phyloP scores from a whole-genome alignment of 331 rosid species.

The Quercus lobata region DNA sequence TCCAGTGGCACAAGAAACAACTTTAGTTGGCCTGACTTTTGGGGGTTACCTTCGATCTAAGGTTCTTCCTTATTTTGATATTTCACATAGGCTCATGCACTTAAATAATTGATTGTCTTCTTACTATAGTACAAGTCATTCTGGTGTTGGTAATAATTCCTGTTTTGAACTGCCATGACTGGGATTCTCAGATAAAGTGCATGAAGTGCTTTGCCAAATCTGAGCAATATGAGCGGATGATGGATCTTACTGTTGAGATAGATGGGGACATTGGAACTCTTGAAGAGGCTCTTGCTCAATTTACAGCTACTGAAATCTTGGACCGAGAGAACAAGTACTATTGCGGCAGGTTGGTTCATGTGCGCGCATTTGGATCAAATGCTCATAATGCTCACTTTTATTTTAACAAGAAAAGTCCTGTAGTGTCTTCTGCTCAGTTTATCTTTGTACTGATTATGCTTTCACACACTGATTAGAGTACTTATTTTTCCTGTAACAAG shows the following conservation, averaged over 20 bases:
- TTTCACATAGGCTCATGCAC: constrained; percentile 4
- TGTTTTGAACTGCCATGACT: constrained; percentile 24
- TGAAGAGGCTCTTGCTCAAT: constrained; percentile 86
- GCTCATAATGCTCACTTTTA: neutral
- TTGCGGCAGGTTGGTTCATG: constrained; percentile 65
- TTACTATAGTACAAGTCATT: neutral
- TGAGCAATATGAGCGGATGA: constrained; percentile 74
- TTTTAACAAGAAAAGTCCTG: neutral
- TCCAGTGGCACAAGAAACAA: constrained; percentile 79
- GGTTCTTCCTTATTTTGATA: constrained; percentile 36
- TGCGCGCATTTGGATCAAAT: neutral
- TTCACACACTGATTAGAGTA: neutral
- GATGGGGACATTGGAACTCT: constrained; percentile 80
- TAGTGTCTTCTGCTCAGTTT: neutral
- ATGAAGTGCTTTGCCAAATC: constrained; percentile 72
- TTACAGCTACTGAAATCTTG: constrained; percentile 78
- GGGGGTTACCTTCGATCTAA: constrained; percentile 84
- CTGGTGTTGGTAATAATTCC: neutral
- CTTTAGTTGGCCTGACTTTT: constrained; percentile 71
- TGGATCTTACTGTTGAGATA: constrained; percentile 87
- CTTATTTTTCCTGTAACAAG: neutral
- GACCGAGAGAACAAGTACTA: constrained; percentile 72
- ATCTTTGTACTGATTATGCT: neutral
- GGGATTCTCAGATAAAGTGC: constrained; percentile 66
- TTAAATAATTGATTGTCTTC: neutral